These are phyloP conservation scores for Phaseolus coccineus DNA, from an alignment of 331 rosid genomes.

Conservation along the genomic window DNA sequence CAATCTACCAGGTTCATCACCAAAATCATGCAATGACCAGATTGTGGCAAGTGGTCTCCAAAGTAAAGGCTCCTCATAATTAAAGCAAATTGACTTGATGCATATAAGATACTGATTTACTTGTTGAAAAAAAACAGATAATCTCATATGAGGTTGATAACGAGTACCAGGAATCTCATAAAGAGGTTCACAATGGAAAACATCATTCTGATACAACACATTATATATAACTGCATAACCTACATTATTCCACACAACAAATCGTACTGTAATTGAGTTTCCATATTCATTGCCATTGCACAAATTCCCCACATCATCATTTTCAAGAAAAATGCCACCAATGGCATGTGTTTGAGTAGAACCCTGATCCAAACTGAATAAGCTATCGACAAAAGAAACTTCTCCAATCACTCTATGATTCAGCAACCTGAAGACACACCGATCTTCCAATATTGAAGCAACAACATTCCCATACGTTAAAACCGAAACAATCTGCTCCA, in stretches of 20 bases:
- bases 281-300: conserved; percentile 43
- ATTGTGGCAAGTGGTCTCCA: conserved; percentile 77
- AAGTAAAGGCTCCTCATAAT: conserved; percentile 68
- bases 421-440: conserved; percentile 70
- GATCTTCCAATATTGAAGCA: conserved; percentile 63
- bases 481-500: conserved; percentile 62
- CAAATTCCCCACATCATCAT: conserved; percentile 45
- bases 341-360: conserved; percentile 54
- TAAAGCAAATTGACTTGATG: conserved; percentile 70
- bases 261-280: conserved; percentile 42
- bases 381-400: conserved; percentile 57
- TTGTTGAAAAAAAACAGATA: conserved; percentile 59
- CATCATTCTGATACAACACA: conserved; percentile 59
- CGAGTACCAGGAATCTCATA: conserved; percentile 70
- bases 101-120: conserved; percentile 61
- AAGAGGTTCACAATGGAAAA: conserved; percentile 62
- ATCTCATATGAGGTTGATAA: conserved; percentile 56
- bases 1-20: conserved; percentile 53
- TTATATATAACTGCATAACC: conserved; percentile 71
- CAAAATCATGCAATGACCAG: conserved; percentile 60
- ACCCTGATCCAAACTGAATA: conserved; percentile 45
- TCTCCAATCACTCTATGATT: conserved; percentile 68
- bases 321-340: conserved; percentile 76
- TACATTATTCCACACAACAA: conserved; percentile 74
- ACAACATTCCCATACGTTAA: conserved; percentile 53